These are phyloP conservation scores for Epithemia pelagica DNA, from an alignment of 108 stramenopile species.

Conservation along the genomic window DNA sequence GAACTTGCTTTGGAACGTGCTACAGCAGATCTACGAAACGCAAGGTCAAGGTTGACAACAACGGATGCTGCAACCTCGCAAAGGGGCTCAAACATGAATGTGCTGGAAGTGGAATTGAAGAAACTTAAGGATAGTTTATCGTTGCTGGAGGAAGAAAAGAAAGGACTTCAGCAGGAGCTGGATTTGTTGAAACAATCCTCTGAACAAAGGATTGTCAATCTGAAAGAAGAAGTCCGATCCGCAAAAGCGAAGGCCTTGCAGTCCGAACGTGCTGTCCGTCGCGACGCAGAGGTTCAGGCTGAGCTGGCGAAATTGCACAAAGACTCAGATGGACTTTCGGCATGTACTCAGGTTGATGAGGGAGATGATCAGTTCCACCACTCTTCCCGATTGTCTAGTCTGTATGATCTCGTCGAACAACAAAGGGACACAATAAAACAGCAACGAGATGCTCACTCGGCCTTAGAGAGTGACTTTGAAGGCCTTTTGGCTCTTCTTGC, in stretches of 20 bases:
- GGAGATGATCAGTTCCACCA: too few relatives aligned
- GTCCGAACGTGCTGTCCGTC: conserved; percentile 47
- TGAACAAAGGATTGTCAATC: conserved; percentile 14
- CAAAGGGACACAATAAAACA: conserved; percentile 50
- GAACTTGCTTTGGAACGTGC: conserved; percentile 37
- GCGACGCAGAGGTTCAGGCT: conserved; percentile 43
- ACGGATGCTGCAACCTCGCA: neutral
- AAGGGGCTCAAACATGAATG: neutral
- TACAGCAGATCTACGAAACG: conserved; percentile 41
- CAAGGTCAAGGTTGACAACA: conserved; percentile 8
- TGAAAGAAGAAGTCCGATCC: conserved; percentile 31
- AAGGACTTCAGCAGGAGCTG: conserved; percentile 22
- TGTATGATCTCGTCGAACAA: conserved; percentile 43
- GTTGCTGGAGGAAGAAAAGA: conserved; percentile 13
- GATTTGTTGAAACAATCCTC: conserved; percentile 20
- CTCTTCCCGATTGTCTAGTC: conserved; percentile 4
- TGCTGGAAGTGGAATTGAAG: conserved; percentile 6
- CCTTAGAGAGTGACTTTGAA: conserved; percentile 60
- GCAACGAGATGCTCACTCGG: conserved; percentile 55
- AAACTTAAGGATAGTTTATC: conserved; percentile 25
- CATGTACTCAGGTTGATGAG: conserved; percentile 4
- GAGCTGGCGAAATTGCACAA: conserved; percentile 47
- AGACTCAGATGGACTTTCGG: conserved; percentile 1
- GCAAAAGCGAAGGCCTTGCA: conserved; percentile 26
- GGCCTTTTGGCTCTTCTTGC: conserved; percentile 60